Percentiles rank a stretch among this genome's conserved stretches.
Evolutionary conservation across 1,284 basidiomycete species (phyloP).

Genomic region (Cystobasidium sp.): DNA sequence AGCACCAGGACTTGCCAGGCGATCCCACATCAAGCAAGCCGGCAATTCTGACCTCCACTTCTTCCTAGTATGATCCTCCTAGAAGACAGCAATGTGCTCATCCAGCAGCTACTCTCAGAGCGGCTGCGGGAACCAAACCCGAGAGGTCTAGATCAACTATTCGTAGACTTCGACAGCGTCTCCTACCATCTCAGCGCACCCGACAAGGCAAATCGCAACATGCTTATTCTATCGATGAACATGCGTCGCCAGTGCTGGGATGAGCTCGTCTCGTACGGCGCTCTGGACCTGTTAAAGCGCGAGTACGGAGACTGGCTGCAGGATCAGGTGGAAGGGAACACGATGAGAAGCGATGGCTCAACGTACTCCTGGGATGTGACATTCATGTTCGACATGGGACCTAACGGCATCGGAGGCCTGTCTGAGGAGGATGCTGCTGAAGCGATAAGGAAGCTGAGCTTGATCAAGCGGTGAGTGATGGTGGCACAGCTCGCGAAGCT

Average conservation of each 20-base stretch:
- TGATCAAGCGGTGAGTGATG: conserved; percentile 39
- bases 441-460: conserved; percentile 65
- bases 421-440: conserved; percentile 74
- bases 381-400: not conserved
- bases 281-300: conserved; percentile 74
- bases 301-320: conserved; percentile 79
- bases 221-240: conserved; percentile 88
- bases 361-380: conserved; percentile 56
- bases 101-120: conserved; percentile 36
- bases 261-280: conserved; percentile 84
- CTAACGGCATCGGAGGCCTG: conserved; percentile 1
- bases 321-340: conserved; percentile 66
- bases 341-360: conserved; percentile 33
- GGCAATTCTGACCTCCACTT: no score
- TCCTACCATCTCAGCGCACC: conserved; percentile 90
- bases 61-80: conserved; percentile 67
- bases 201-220: conserved; percentile 71
- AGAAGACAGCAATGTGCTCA: conserved; percentile 60
- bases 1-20: no score
- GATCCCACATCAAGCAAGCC: no score
- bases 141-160: conserved; percentile 86
- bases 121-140: conserved; percentile 66
- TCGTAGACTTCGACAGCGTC: conserved; percentile 97
- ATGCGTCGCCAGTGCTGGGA: conserved; percentile 85
- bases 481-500: not conserved